Percentiles rank a stretch among this genome's conserved stretches.
phyloP scores from a whole-genome alignment of 2,329 filamentous ascomycete species.

The Pyricularia pennisetigena region DNA sequence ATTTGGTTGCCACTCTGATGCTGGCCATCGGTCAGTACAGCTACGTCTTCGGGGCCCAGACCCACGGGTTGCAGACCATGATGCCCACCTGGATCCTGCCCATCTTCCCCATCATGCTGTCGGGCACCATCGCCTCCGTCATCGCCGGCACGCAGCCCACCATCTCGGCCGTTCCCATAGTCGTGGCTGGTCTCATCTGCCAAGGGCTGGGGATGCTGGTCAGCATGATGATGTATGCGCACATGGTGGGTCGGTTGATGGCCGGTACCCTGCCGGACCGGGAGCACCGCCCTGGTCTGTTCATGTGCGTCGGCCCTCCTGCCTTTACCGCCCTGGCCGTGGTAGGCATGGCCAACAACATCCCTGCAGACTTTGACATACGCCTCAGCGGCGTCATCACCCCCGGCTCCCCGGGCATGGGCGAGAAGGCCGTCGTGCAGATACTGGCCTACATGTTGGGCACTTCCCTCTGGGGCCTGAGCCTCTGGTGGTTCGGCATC shows the following conservation, averaged over 20 bases:
- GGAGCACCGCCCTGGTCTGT: constrained; percentile 46
- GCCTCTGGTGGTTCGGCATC: constrained; percentile 39
- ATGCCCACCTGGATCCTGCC: constrained; percentile 54
- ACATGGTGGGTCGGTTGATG: constrained; percentile 33
- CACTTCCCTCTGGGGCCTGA: constrained; percentile 50
- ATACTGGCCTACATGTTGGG: constrained; percentile 7
- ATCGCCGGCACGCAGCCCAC: constrained; percentile 38
- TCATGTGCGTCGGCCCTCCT: constrained; percentile 53
- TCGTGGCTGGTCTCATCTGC: constrained; percentile 46
- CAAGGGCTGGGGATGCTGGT: constrained; percentile 53
- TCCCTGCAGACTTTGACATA: constrained; percentile 18
- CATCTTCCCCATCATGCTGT: constrained; percentile 54
- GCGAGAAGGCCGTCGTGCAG: constrained; percentile 12
- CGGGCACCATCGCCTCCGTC: constrained; percentile 47
- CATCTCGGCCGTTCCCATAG: constrained; percentile 37
- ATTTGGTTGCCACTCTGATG: constrained; percentile 41
- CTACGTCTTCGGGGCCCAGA: constrained; percentile 38
- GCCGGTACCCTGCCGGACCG: constrained; percentile 39
- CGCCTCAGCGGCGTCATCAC: neutral
- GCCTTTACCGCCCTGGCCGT: constrained; percentile 30
- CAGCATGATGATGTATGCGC: constrained; percentile 46
- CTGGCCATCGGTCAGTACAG: constrained; percentile 47
- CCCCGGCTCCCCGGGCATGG: neutral
- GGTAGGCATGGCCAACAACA: constrained; percentile 20
- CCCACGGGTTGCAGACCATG: constrained; percentile 35